phyloP scores from a whole-genome alignment of 2,329 filamentous ascomycete genomes.

The Microcyclospora pomicola region DNA sequence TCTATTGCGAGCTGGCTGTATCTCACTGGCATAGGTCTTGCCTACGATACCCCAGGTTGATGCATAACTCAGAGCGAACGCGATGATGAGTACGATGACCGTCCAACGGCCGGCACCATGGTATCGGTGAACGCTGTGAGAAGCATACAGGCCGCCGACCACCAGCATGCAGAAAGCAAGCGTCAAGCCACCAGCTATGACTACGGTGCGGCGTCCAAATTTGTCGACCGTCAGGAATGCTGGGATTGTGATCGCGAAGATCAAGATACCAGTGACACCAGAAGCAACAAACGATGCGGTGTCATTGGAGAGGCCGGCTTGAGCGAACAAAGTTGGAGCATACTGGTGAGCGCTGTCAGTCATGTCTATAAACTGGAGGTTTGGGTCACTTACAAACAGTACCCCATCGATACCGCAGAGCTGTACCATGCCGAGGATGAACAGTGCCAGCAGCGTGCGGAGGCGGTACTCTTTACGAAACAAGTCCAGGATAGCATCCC shows the following conservation, averaged over 20 bases:
- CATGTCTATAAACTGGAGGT: slow-evolving; percentile 12
- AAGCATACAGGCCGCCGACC: slow-evolving; percentile 41
- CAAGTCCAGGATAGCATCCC: not conserved
- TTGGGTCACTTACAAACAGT: slow-evolving; percentile 36
- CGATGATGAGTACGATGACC: slow-evolving; percentile 36
- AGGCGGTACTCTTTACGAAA: slow-evolving; percentile 18
- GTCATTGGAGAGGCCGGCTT: slow-evolving; percentile 39
- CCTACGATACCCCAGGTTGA: slow-evolving; percentile 41
- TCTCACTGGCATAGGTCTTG: slow-evolving; percentile 44
- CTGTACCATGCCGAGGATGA: slow-evolving; percentile 47
- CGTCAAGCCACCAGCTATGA: slow-evolving; percentile 40
- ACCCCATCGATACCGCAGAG: slow-evolving; percentile 50
- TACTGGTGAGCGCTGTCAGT: slow-evolving; percentile 24
- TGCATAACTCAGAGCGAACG: slow-evolving; percentile 34
- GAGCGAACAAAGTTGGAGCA: slow-evolving; percentile 42
- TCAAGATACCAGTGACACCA: slow-evolving; percentile 43
- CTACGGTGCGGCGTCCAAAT: slow-evolving; percentile 41
- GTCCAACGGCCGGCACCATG: slow-evolving; percentile 31
- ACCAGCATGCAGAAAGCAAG: slow-evolving; percentile 39
- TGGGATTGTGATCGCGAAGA: slow-evolving; percentile 40
- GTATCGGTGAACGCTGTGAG: not conserved
- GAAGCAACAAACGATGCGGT: slow-evolving; percentile 45
- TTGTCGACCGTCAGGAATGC: slow-evolving; percentile 40
- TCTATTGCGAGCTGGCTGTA: slow-evolving; percentile 40
- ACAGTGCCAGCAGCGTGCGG: slow-evolving; percentile 39